Evolutionary conservation across 495 filamentous ascomycete species (phyloP).

Genomic region (Aspergillus funiculosus): DNA sequence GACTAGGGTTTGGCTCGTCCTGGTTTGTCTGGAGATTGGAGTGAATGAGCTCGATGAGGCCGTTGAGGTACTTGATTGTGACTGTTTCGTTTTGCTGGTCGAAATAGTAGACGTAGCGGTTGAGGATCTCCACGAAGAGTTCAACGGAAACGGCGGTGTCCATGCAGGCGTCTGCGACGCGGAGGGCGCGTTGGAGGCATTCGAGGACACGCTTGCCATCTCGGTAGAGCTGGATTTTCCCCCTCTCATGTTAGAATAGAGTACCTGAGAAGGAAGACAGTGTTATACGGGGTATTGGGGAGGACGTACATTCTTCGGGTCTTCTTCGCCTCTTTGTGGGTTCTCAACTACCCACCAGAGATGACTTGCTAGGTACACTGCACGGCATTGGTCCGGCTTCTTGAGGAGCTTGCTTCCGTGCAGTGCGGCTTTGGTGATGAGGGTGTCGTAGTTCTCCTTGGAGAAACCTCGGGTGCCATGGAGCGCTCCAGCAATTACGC

Average conservation of each 20-base stretch:
- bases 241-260: neutral
- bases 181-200: conserved; percentile 89
- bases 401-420: conserved; percentile 96
- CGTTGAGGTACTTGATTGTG: conserved; percentile 96
- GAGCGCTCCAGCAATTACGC: conserved; percentile 83
- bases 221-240: conserved; percentile 74
- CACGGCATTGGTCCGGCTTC: conserved; percentile 95
- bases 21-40: conserved; percentile 86
- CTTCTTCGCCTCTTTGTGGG: conserved; percentile 71
- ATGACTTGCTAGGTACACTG: conserved; percentile 92
- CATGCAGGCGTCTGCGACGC: conserved; percentile 98
- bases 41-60: conserved; percentile 96
- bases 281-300: neutral
- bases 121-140: conserved; percentile 95
- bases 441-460: conserved; percentile 95
- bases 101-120: conserved; percentile 98
- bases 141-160: conserved; percentile 97
- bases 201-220: conserved; percentile 96
- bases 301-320: conserved; percentile 68
- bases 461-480: conserved; percentile 82
- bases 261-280: neutral
- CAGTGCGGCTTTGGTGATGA: conserved; percentile 94
- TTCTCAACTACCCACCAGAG: conserved; percentile 97
- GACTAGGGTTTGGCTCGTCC: conserved; percentile 56
- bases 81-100: conserved; percentile 98